A percentile compares a stretch with the other conserved stretches of the same genome.
These are phyloP conservation scores for Ophiostoma ips DNA, from an alignment of 2,329 filamentous ascomycete species.

Conservation along the genomic window DNA sequence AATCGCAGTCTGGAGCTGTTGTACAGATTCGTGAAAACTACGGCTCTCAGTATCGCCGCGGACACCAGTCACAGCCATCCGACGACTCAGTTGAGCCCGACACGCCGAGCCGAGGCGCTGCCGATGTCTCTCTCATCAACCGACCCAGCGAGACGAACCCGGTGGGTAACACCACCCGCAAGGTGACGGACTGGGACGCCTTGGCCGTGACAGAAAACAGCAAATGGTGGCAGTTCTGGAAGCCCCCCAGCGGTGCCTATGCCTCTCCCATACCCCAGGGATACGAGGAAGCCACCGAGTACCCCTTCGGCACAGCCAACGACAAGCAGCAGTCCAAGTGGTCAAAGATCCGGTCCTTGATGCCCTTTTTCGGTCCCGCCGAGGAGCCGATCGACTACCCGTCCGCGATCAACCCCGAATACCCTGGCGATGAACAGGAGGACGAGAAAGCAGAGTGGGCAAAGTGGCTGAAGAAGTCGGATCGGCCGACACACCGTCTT, in stretches of 20 bases:
- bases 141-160: neutral
- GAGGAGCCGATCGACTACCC: conserved; percentile 42
- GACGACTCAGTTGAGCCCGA: neutral
- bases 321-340: conserved; percentile 30
- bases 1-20: conserved; percentile 8
- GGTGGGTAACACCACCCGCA: conserved; percentile 39
- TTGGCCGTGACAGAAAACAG: conserved; percentile 32
- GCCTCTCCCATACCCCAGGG: conserved; percentile 47
- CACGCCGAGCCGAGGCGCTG: neutral
- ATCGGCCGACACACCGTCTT: conserved; percentile 74
- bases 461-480: conserved; percentile 64
- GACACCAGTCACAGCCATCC: neutral
- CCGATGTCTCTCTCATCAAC: conserved; percentile 17
- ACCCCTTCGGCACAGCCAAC: conserved; percentile 19
- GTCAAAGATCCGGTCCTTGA: conserved; percentile 32
- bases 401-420: conserved; percentile 45
- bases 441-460: conserved; percentile 61
- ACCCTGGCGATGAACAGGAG: conserved; percentile 44
- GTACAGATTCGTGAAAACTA: conserved; percentile 17
- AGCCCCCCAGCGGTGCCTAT: conserved; percentile 46
- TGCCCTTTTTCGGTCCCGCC: conserved; percentile 36
- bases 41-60: neutral
- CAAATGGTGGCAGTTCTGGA: conserved; percentile 52
- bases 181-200: conserved; percentile 32
- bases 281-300: conserved; percentile 29